Conservation (phyloP, 305 asterid genomes). For the Fraxinus floribunda region DNA sequence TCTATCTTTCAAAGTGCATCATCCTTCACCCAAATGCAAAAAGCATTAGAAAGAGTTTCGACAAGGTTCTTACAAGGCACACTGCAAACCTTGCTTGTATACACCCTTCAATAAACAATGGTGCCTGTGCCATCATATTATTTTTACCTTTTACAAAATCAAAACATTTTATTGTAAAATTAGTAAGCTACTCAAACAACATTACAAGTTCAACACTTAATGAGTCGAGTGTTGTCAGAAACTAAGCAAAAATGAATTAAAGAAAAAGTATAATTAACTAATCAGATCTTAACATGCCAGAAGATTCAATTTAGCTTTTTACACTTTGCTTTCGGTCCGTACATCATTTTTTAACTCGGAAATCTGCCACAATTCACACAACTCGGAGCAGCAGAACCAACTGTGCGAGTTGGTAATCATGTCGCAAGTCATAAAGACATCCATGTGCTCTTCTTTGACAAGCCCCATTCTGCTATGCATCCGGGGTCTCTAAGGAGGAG, state of each 20-base stretch:
- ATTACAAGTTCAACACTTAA: not conserved
- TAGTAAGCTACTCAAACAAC: not conserved
- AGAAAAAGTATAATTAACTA: not conserved
- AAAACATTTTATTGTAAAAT: not conserved
- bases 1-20: not conserved
- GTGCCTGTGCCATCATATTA: not conserved
- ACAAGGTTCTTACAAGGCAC: not conserved
- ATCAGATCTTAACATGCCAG: conserved; percentile 20
- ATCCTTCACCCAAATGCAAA: not conserved
- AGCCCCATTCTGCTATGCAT: not conserved
- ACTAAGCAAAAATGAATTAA: conserved; percentile 3
- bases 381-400: conserved; percentile 8
- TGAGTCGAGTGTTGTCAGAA: not conserved
- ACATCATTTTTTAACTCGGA: conserved; percentile 26
- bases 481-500: conserved; percentile 19
- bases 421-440: not conserved
- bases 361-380: conserved; percentile 14
- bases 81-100: not conserved
- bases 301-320: not conserved
- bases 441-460: not conserved
- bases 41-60: not conserved
- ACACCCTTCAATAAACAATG: not conserved
- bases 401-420: not conserved
- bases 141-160: not conserved
- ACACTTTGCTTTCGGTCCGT: conserved; percentile 18